Evolutionary conservation across 75 land plant species (phyloP).

Genomic region (Sequoia sempervirens): DNA sequence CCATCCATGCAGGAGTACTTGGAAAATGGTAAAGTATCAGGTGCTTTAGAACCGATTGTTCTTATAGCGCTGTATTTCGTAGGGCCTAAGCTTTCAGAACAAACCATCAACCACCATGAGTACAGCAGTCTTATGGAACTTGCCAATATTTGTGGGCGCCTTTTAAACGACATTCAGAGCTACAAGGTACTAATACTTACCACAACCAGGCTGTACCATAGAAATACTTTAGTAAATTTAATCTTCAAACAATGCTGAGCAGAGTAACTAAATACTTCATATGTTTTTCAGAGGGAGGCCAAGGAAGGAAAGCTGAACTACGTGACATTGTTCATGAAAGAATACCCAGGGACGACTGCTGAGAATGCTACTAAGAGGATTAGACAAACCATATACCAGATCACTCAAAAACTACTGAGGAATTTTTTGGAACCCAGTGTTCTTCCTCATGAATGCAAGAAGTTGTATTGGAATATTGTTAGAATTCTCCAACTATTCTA

Average conservation of each 20-base stretch:
- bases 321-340: constrained; percentile 33
- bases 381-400: constrained; percentile 17
- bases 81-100: constrained; percentile 57
- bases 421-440: constrained; percentile 40
- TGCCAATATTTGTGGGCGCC: constrained; percentile 63
- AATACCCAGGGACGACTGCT: constrained; percentile 17
- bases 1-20: constrained; percentile 74
- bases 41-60: constrained; percentile 82
- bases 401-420: constrained; percentile 45
- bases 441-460: constrained; percentile 70
- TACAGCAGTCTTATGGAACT: constrained; percentile 44
- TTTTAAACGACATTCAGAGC: constrained; percentile 75
- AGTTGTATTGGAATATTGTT: constrained; percentile 69
- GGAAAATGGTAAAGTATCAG: constrained; percentile 52
- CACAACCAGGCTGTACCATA: not conserved
- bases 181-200: constrained; percentile 45
- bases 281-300: constrained; percentile 57
- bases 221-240: not conserved
- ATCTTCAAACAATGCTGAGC: not conserved
- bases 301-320: constrained; percentile 63
- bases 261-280: not conserved
- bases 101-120: constrained; percentile 31
- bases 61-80: constrained; percentile 65
- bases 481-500: constrained; percentile 65
- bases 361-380: constrained; percentile 34